Percentiles rank a stretch among this genome's conserved stretches.
Conservation (phyloP, 1,139 yeast species). For the Blastobotrys elegans region DNA sequence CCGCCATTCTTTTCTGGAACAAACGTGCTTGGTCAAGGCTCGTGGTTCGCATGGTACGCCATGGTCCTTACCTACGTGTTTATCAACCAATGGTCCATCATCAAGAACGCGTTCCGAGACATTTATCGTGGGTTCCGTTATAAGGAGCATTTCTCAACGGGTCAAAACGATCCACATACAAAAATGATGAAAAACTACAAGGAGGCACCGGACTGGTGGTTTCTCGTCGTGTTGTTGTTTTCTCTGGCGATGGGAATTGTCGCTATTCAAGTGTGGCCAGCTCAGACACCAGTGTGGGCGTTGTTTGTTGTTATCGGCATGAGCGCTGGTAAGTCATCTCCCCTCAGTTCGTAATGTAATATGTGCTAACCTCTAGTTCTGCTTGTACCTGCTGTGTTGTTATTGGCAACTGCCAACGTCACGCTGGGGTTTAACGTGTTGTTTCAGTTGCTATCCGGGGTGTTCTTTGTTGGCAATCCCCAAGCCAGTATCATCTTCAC, state of each 20-base stretch:
- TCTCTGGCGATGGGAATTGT: constrained; percentile 47
- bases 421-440: constrained; percentile 52
- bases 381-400: constrained; percentile 46
- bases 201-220: constrained; percentile 67
- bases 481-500: constrained; percentile 53
- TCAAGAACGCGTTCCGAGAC: constrained; percentile 1
- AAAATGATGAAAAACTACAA: constrained; percentile 47
- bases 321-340: too few species aligned
- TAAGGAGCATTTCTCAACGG: not conserved
- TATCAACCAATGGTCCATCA: constrained; percentile 18
- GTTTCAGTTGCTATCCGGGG: constrained; percentile 57
- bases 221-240: constrained; percentile 41
- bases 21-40: constrained; percentile 36
- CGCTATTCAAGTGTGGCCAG: constrained; percentile 41
- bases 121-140: constrained; percentile 19
- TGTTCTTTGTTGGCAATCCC: constrained; percentile 59
- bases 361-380: too few species aligned
- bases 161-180: constrained; percentile 40
- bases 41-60: constrained; percentile 34
- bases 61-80: constrained; percentile 24
- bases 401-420: constrained; percentile 49
- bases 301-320: constrained; percentile 52
- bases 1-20: constrained; percentile 45
- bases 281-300: constrained; percentile 45
- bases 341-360: too few species aligned